Evolutionary conservation across 768 basidiomycete species (phyloP).

Genomic region (Tylopilus plumbeoviolaceoides): DNA sequence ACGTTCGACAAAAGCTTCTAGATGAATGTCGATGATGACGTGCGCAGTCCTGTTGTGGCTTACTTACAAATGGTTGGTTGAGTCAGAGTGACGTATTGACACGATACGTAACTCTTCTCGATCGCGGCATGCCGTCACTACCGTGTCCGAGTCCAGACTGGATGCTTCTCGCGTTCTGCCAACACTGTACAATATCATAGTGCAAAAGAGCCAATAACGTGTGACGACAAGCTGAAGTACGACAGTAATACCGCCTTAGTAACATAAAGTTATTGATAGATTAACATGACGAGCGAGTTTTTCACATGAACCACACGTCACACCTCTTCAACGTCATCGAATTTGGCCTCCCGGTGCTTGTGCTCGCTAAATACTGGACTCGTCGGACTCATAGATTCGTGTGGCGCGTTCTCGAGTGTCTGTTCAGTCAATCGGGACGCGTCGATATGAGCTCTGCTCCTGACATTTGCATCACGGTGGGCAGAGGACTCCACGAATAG

Average conservation of each 20-base stretch:
- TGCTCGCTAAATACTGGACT: background rate
- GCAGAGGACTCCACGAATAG: background rate
- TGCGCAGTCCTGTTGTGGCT: background rate
- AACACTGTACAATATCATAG: too few species aligned
- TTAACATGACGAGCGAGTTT: background rate
- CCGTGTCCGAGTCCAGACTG: background rate
- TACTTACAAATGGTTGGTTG: background rate
- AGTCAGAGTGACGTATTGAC: background rate
- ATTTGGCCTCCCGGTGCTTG: background rate
- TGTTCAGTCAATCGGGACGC: background rate
- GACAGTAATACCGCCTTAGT: too few species aligned
- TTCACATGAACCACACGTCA: background rate
- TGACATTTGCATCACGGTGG: background rate
- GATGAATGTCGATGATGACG: background rate
- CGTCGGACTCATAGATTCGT: background rate
- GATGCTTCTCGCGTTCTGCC: too few species aligned
- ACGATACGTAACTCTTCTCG: background rate
- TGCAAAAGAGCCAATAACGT: too few species aligned
- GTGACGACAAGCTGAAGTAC: too few species aligned
- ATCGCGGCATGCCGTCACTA: background rate
- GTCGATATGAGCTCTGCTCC: slow-evolving; percentile 5
- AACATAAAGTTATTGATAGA: background rate
- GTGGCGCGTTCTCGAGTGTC: background rate
- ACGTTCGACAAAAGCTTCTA: background rate
- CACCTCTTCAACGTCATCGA: background rate